Conservation (phyloP, 257 asterid genomes). For the Schizonepeta tenuifolia region DNA sequence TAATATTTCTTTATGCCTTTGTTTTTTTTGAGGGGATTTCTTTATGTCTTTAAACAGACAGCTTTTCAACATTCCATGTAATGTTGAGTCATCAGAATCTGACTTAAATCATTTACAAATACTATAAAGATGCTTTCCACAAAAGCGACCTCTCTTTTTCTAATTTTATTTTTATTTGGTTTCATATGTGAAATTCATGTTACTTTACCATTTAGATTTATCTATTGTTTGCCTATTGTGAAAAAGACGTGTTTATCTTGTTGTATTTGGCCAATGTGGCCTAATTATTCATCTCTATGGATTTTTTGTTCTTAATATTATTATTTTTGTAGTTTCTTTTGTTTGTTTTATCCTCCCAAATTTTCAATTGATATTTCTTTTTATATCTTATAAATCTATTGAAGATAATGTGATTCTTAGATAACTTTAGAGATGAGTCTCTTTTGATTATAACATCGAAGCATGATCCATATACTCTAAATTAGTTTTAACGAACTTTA, state of each 20-base stretch:
- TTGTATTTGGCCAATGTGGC: slow-evolving; percentile 24
- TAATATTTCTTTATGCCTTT: slow-evolving; percentile 1
- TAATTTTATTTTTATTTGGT: not conserved
- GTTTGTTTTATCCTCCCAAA: not conserved
- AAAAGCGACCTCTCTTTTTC: slow-evolving; percentile 25
- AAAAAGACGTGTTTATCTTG: slow-evolving; percentile 23
- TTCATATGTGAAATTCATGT: not conserved
- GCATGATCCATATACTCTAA: not conserved
- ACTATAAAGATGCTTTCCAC: not conserved
- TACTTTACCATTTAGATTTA: not conserved
- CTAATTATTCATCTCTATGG: not conserved
- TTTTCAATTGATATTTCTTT: not conserved
- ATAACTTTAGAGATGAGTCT: not conserved
- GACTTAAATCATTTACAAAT: slow-evolving; percentile 39
- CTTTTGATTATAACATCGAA: not conserved
- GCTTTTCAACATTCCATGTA: slow-evolving; percentile 44
- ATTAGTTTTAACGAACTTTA: not conserved
- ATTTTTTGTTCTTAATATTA: not conserved
- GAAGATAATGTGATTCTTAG: not conserved
- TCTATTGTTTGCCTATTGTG: not conserved
- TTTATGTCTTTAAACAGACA: not conserved
- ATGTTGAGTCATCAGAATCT: slow-evolving; percentile 58
- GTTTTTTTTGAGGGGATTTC: no score
- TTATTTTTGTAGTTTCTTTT: not conserved
- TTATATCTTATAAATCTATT: not conserved